Base-by-base conservation (phyloP, 1,139 yeast species). In the Spathaspora sp. region DNA sequence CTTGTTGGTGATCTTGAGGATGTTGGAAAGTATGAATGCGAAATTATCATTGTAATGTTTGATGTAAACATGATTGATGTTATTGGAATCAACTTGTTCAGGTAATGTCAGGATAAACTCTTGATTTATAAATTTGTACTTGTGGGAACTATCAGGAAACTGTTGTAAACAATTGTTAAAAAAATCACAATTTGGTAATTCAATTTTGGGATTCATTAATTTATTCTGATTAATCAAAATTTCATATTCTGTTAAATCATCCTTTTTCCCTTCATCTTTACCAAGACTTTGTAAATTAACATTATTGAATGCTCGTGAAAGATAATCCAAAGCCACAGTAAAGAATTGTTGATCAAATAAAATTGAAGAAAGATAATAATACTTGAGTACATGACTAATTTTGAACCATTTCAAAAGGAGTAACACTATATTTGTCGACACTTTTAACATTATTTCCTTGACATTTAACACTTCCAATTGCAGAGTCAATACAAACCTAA, bases 341-440 rank as follows among this genome's bases (percentile, higher is more conserved):
- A 84, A 77, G 55, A 73, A 82, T 47, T 82, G 81, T 8, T 85
- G 79, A 61, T 95, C 99, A 63, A 86, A 87, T 34, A 93, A 61
- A 23, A 93, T 61, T 0, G 89, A 79, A 1, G 86, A 67, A 11
- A 93, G 67, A 58, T 85, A 88, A 61, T 90, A 95, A 59, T 78
- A 83, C 61, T 91, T 91, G 54, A 90, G 64, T 1, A 89, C 70
- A 63, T 93, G 96, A 44, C 82, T 85, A 10, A 77, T 65, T 57
- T 86, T 87, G 61, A 89, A 85, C 97, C 98, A 93, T 55, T 76
- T 77, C 29, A 85, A 62, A 25, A 93, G 60, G 16, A 80, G 56
- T 6, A 70, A 56, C 1, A 89, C 48, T 1, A 82, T 76, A 2
- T 80, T 78, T 1, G 86, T 72, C 2, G 86, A 74, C 2, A 86